These are phyloP conservation scores for Amniculicola lignicola DNA, from an alignment of 495 filamentous ascomycete species.

Conservation along the genomic window DNA sequence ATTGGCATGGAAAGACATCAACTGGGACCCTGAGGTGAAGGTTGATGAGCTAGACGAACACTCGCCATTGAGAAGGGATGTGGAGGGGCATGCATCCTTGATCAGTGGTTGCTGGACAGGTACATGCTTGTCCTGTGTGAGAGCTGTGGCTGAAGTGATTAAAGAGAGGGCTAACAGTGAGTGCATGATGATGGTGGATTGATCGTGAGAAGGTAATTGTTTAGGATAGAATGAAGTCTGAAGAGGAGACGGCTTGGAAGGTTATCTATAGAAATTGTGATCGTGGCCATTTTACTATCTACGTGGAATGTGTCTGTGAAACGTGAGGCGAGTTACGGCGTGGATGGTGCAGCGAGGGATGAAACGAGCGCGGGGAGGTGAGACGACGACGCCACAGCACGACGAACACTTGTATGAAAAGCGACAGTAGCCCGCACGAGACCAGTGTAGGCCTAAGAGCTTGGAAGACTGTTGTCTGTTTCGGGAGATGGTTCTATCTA, in stretches of 20 bases:
- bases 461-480: too few relatives aligned
- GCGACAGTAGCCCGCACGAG: too few relatives aligned
- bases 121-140: slow-evolving; percentile 7
- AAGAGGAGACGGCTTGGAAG: not conserved
- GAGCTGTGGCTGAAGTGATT: not conserved
- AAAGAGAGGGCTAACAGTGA: not conserved
- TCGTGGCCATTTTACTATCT: not conserved
- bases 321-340: slow-evolving; percentile 3
- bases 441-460: too few relatives aligned
- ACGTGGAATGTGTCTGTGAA: not conserved
- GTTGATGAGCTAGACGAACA: slow-evolving; percentile 1
- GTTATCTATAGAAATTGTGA: not conserved
- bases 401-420: too few relatives aligned
- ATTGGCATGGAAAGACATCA: not conserved
- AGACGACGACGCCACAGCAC: too few relatives aligned
- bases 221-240: not conserved
- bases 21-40: not conserved
- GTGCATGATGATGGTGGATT: slow-evolving; percentile 4
- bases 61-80: slow-evolving; percentile 12
- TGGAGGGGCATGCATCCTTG: slow-evolving; percentile 13
- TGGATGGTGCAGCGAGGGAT: slow-evolving; percentile 12
- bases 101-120: slow-evolving; percentile 1
- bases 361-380: too few relatives aligned
- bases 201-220: not conserved
- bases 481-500: too few relatives aligned